Conservation (phyloP, 1,284 basidiomycete genomes). For the Mycosarcoma mackinlayi region DNA sequence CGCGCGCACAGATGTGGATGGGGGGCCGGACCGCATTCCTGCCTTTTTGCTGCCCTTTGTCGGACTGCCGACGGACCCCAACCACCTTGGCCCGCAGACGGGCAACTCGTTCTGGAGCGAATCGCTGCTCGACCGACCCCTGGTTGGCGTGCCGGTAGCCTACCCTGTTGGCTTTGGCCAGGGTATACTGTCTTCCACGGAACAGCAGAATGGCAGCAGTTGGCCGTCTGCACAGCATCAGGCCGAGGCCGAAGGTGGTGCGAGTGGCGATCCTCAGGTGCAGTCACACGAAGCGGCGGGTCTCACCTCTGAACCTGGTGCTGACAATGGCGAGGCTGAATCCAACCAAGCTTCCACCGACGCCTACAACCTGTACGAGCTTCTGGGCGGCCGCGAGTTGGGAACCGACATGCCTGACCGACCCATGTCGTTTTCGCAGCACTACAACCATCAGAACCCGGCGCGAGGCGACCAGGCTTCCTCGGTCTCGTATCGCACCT, state of each 20-base stretch:
- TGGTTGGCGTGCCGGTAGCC: slow-evolving; percentile 45
- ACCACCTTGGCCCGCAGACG: slow-evolving; percentile 37
- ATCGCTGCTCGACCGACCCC: slow-evolving; percentile 44
- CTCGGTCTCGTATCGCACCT: slow-evolving; percentile 39
- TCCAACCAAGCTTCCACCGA: slow-evolving; percentile 26
- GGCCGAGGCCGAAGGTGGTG: slow-evolving; percentile 10
- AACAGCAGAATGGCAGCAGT: slow-evolving; percentile 31
- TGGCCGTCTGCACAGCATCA: slow-evolving; percentile 21
- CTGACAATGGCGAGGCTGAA: slow-evolving; percentile 7
- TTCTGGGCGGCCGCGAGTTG: slow-evolving; percentile 31
- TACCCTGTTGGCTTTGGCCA: slow-evolving; percentile 47
- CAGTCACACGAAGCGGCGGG: slow-evolving; percentile 16
- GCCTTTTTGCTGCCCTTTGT: slow-evolving; percentile 48
- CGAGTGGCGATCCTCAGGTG: background rate
- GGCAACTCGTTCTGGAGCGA: slow-evolving; percentile 46
- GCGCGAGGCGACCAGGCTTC: slow-evolving; percentile 35
- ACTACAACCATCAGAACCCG: slow-evolving; percentile 52
- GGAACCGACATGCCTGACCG: slow-evolving; percentile 39
- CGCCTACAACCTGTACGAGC: slow-evolving; percentile 44
- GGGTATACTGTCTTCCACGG: slow-evolving; percentile 9
- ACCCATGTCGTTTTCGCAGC: slow-evolving; percentile 53
- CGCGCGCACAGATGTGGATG: slow-evolving; percentile 29
- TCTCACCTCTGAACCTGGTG: slow-evolving; percentile 6
- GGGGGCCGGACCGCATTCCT: slow-evolving; percentile 35
- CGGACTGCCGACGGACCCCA: slow-evolving; percentile 46